Evolutionary conservation across 1,284 basidiomycete species (phyloP), one percentile per base, ranked within the genome.

Genomic region (Golubevia pallescens): DNA sequence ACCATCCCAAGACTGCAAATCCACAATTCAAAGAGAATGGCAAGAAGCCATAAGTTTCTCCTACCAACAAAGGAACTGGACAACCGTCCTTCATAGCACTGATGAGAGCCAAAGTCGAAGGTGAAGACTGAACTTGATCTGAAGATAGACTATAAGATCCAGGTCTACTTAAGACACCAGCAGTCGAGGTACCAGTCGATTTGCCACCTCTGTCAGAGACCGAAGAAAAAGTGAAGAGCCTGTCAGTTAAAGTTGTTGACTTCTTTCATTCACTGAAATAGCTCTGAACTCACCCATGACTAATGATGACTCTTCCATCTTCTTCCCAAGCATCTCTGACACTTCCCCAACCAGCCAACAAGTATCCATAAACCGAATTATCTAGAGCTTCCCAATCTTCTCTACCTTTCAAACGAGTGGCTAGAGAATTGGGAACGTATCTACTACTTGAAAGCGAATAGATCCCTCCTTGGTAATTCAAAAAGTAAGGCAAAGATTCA

Each of bases 1-100:
- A 62, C 75, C 75, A 77, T 8, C 73, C 75, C 20, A 77, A 59
- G 23, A 77, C 74, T 1, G 75, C 75, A 55, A 74, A 77, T 1
- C 63, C 57, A 34, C 73, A 74, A 7, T 61, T 10, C 24, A 76
- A 56, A 16, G 60, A 53, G 55, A 74, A 74, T 1, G 70, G 71
- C 16, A 68, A 34, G 23, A 76, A 66, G 7, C 65, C 65, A 52
- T 77, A 77, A 24, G 60, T 63, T 2, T 73, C 67, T 0, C 62
- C 69, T 1, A 71, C 63, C 16, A 77, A 68, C 13, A 77, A 58
- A 0, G 76, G 68, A 16, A 77, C 63, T 1, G 75, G 75, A 23
- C 67, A 42, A 4, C 38, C 19, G 34, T 71, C 62, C 19, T 60
- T 54, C 1, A 69, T 55, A 7, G 71, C 67, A 32, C 70, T 67